Base-by-base conservation (phyloP, 2,329 filamentous ascomycete genomes). In the Trichoderma semiorbis region DNA sequence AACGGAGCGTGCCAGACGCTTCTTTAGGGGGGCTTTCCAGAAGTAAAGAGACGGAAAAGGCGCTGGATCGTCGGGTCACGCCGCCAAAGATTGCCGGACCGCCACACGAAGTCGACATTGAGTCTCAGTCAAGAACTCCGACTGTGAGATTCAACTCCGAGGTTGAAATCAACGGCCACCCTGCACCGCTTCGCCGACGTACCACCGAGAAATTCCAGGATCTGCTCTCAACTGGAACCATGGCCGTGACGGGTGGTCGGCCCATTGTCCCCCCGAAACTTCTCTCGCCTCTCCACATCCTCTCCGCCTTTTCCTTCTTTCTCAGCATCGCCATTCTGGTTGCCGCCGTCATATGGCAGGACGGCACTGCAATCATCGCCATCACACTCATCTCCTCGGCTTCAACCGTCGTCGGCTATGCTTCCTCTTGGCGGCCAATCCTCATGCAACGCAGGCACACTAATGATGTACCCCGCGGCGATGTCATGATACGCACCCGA, bases 401-500 rank as follows among this genome's bases (percentile, higher is more conserved):
- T 3, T 87, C 86, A 21, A 86, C 83, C 18, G 80, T 90, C 3
- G 84, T 87, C 4, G 87, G 89, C 26, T 84, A 86, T 72, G 88
- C 88, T 10, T 88, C 86, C 3, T 85, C 84, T 78, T 91, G 89
- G 89, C 80, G 81, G 39, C 87, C 89, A 0, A 80, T 85, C 11
- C 81, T 90, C 24, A 87, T 85, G 80, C 83, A 83, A 43, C 85
- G 88, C 28, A 82, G 81, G 63, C 83, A 85, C 68, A 83, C 78
- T 7, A 83, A 84, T 34, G 78, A 83, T 24, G 85, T 89, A 0
- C 88, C 88, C 1, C 75, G 74, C 3, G 88, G 88, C 2, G 88
- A 91, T 73, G 84, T 91, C n/a, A 84, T 90, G 32, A 89, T 91
- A 70, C 84, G 86, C 32, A 90, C 89, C 1, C 85, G 88, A 7